Percentiles rank a stretch among this genome's conserved stretches.
These are phyloP conservation scores for Sclerotinia trifoliorum DNA, from an alignment of 2,329 filamentous ascomycete genomes.

Conservation along the genomic window DNA sequence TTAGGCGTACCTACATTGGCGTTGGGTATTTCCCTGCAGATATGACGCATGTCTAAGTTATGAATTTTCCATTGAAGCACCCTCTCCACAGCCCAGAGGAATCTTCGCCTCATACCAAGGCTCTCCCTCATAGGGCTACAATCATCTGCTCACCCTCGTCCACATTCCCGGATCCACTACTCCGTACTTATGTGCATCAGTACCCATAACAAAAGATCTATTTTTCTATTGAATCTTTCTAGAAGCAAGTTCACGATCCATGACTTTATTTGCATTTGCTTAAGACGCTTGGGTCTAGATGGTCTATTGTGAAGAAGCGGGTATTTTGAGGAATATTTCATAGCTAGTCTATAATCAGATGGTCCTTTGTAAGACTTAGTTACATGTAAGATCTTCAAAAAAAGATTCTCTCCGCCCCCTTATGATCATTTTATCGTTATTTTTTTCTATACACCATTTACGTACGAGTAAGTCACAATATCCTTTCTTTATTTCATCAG, in stretches of 20 bases:
- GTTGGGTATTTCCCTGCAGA: slow-evolving; percentile 8
- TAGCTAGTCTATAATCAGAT: too few species aligned
- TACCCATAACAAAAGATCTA: background rate
- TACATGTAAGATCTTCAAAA: too few species aligned
- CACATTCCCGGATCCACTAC: background rate
- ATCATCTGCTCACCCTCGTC: too few species aligned
- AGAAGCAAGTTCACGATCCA: background rate
- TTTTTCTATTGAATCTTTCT: background rate
- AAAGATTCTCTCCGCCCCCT: too few species aligned
- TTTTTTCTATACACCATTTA: too few species aligned
- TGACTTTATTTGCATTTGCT: background rate
- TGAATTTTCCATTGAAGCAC: background rate
- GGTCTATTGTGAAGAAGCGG: background rate
- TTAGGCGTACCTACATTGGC: slow-evolving; percentile 2
- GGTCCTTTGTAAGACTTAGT: too few species aligned
- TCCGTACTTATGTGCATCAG: background rate
- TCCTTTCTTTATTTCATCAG: too few species aligned
- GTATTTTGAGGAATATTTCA: too few species aligned
- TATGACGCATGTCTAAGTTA: background rate
- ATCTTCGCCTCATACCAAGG: background rate
- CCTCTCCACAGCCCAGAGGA: too few species aligned
- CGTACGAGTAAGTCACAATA: too few species aligned
- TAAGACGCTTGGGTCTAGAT: background rate
- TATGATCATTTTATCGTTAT: too few species aligned
- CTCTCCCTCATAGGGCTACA: background rate